Base-by-base conservation (phyloP, 768 basidiomycete genomes). In the Phlebiopsis flavidoalba region DNA sequence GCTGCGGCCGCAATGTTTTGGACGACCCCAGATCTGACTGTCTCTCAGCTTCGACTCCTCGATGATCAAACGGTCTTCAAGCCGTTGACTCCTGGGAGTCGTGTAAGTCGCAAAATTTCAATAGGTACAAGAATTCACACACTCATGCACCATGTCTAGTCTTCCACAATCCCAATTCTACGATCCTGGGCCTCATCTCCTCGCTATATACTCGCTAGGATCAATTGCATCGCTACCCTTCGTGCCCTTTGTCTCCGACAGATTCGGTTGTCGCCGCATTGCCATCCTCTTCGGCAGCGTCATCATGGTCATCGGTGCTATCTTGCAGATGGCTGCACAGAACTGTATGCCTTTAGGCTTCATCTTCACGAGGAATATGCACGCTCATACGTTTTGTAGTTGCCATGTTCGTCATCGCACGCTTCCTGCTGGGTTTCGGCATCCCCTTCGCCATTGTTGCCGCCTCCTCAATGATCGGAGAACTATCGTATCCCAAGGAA, bases 401-500 rank as follows among this genome's bases (percentile, higher is more conserved):
- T 59, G 83, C 78, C 0, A 83, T 83, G 81, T 86, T 87, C 67
- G 77, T 85, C 26, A 72, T 79, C 26, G 75, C 83, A 3, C 80
- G 85, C 35, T 77, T 82, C 62, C 74, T 83, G 26, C 68, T 87
- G 36, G 86, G 85, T 17, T 72, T 86, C 55, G 85, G 85, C 53
- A 82, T 85, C 35, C 79, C 82, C 0, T 83, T 87, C 64, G 82
- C 83, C 31, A 82, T 83, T 63, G 82, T 85, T 50, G 84, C 83
- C 17, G 85, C 87, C 2, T 87, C 87, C 0, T 83, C 86, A 17
- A 75, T 88, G 46, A 81, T 88, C 64, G 82, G 80, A 76, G 87
- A 90, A 69, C 75, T 89, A 15, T 81, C 86, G 0, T 84, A 87
- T 71, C 87, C 87, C 0, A 86, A 84, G 57, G 87, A 89, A 72